A percentile compares a stretch with the other conserved stretches of the same genome.
Conservation (phyloP, 371 early-diverging fungal genomes). For the Saksenaea oblongispora region DNA sequence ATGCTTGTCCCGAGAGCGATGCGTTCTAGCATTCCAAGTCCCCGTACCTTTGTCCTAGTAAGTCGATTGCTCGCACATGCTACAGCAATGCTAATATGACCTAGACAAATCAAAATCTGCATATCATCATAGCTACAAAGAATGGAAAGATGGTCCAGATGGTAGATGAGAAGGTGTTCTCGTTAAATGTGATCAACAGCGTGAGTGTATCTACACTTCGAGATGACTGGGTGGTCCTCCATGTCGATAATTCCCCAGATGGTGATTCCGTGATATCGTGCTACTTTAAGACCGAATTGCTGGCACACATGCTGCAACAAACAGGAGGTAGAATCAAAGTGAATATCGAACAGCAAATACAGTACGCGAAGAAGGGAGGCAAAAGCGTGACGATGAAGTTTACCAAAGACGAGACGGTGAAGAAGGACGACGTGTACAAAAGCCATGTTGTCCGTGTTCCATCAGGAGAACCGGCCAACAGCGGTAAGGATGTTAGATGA, state of each 20-base stretch:
- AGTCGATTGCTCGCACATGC: constrained; percentile 8
- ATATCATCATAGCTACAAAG: constrained; percentile 58
- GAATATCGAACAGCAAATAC: constrained; percentile 57
- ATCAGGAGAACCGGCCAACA: constrained; percentile 70
- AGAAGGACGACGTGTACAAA: constrained; percentile 67
- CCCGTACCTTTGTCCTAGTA: constrained; percentile 71
- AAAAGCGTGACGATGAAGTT: constrained; percentile 78
- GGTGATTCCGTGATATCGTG: constrained; percentile 53
- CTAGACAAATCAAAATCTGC: constrained; percentile 61
- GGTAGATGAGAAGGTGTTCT: constrained; percentile 53
- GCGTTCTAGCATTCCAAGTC: constrained; percentile 80
- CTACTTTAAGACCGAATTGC: constrained; percentile 85
- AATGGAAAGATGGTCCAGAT: constrained; percentile 59
- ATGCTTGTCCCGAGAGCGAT: constrained; percentile 75
- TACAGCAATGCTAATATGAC: neutral
- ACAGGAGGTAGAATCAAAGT: constrained; percentile 62
- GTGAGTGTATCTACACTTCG: constrained; percentile 67
- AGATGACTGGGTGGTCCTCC: constrained; percentile 88
- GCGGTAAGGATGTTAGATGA: constrained; percentile 33
- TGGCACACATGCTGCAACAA: constrained; percentile 62
- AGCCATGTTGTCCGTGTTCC: constrained; percentile 74
- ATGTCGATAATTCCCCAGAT: constrained; percentile 64
- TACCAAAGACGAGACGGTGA: constrained; percentile 69
- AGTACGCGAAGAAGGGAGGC: constrained; percentile 76
- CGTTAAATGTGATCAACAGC: constrained; percentile 52